phyloP scores from a whole-genome alignment of 1,284 basidiomycete species.

The Ustilago bromivora region DNA sequence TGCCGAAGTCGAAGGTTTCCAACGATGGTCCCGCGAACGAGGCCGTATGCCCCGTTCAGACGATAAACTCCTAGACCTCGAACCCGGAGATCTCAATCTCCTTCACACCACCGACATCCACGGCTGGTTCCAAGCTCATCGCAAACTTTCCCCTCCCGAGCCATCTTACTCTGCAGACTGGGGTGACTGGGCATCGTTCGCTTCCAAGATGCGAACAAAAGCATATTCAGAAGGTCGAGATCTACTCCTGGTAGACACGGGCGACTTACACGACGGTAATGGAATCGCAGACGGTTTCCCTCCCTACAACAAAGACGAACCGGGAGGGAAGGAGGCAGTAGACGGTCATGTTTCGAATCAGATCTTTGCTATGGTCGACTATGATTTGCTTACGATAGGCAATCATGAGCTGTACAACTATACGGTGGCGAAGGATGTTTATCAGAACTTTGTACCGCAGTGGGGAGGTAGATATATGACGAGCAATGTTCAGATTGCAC shows the following conservation, averaged over 20 bases:
- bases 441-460: slow-evolving; percentile 80
- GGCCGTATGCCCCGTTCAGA: slow-evolving; percentile 56
- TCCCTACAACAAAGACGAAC: slow-evolving; percentile 41
- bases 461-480: slow-evolving; percentile 65
- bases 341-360: slow-evolving; percentile 65
- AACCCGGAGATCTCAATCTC: slow-evolving; percentile 82
- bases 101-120: slow-evolving; percentile 85
- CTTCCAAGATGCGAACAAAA: slow-evolving; percentile 61
- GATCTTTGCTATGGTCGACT: slow-evolving; percentile 78
- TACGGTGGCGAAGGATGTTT: slow-evolving; percentile 81
- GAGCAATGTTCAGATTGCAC: slow-evolving; percentile 59
- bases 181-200: slow-evolving; percentile 69
- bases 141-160: slow-evolving; percentile 65
- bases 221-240: slow-evolving; percentile 62
- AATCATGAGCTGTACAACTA: slow-evolving; percentile 91
- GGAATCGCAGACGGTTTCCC: slow-evolving; percentile 66
- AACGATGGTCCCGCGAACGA: slow-evolving; percentile 48
- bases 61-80: slow-evolving; percentile 72
- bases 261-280: slow-evolving; percentile 66
- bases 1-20: slow-evolving; percentile 48
- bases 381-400: slow-evolving; percentile 86
- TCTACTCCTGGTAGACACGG: slow-evolving; percentile 67
- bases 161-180: slow-evolving; percentile 66
- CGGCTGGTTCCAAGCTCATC: slow-evolving; percentile 70
- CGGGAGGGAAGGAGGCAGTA: slow-evolving; percentile 50